Percentiles rank a stretch among this genome's conserved stretches.
These are phyloP conservation scores for Sordariomycetes sp. DNA, from an alignment of 2,329 filamentous ascomycete species.

Conservation along the genomic window DNA sequence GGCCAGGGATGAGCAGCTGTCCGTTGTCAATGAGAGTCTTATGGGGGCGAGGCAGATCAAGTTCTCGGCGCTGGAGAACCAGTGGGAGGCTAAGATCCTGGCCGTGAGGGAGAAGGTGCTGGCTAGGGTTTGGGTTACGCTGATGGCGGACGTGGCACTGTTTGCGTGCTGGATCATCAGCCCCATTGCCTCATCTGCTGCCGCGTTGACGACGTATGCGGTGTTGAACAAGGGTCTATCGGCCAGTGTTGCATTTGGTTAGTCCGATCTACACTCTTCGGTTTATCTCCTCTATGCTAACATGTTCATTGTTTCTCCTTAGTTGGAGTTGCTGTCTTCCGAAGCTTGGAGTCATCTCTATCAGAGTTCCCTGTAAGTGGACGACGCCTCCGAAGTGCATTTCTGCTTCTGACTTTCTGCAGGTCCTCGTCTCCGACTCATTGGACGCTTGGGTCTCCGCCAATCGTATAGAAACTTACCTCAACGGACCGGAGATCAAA, in stretches of 20 bases:
- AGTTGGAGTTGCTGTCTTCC: conserved; percentile 62
- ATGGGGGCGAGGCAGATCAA: conserved; percentile 79
- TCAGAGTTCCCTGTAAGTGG: conserved; percentile 54
- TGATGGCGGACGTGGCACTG: conserved; percentile 50
- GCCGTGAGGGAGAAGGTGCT: conserved; percentile 56
- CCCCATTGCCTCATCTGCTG: conserved; percentile 62
- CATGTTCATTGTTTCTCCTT: not conserved
- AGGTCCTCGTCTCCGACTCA: conserved; percentile 2
- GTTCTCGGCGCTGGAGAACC: conserved; percentile 63
- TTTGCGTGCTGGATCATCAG: conserved; percentile 62
- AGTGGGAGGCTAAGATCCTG: conserved; percentile 63
- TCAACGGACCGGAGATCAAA: conserved; percentile 54
- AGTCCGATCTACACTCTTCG: not conserved
- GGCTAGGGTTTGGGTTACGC: conserved; percentile 53
- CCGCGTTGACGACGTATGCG: conserved; percentile 60
- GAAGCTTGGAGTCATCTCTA: conserved; percentile 60
- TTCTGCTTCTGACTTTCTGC: conserved; percentile 33
- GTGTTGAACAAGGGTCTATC: conserved; percentile 49
- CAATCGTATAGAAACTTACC: conserved; percentile 60
- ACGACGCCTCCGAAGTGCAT: not conserved
- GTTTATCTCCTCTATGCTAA: not conserved
- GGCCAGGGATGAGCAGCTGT: conserved; percentile 63
- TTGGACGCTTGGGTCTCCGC: conserved; percentile 67
- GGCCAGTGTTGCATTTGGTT: conserved; percentile 63
- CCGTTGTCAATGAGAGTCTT: conserved; percentile 64